Conservation (phyloP, 768 basidiomycete species). For the Boletus pseudo-olivaceus region DNA sequence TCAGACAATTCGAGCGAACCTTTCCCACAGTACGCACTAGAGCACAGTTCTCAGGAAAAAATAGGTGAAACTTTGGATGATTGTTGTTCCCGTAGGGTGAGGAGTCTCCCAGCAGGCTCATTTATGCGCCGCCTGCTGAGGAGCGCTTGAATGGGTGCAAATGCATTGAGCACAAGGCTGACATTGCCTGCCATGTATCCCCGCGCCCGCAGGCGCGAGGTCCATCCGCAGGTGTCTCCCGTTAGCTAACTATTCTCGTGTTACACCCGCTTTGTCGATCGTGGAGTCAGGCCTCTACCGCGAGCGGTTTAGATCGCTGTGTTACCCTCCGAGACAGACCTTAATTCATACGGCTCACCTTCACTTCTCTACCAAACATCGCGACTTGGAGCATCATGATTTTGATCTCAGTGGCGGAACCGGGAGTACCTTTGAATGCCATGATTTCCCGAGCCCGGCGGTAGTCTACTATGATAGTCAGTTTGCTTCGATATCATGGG, state of each 20-base stretch:
- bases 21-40: conserved; percentile 22
- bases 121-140: conserved; percentile 1
- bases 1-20: conserved; percentile 7
- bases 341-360: neutral
- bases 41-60: conserved; percentile 8
- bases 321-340: neutral
- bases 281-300: neutral
- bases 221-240: neutral
- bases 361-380: neutral
- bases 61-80: conserved; percentile 15
- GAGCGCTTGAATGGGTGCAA: neutral
- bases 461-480: neutral
- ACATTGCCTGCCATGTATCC: neutral
- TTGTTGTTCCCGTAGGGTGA: conserved; percentile 8
- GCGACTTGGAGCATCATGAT: neutral
- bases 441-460: neutral
- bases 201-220: neutral
- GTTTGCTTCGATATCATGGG: conserved; percentile 1
- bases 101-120: conserved; percentile 12
- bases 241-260: neutral
- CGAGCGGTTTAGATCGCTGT: neutral
- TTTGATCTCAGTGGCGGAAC: neutral
- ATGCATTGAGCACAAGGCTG: neutral
- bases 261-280: neutral
- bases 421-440: neutral